Percentiles rank a stretch among this genome's conserved stretches.
phyloP scores from a whole-genome alignment of 305 asterid species.

The Solanum hybrid region DNA sequence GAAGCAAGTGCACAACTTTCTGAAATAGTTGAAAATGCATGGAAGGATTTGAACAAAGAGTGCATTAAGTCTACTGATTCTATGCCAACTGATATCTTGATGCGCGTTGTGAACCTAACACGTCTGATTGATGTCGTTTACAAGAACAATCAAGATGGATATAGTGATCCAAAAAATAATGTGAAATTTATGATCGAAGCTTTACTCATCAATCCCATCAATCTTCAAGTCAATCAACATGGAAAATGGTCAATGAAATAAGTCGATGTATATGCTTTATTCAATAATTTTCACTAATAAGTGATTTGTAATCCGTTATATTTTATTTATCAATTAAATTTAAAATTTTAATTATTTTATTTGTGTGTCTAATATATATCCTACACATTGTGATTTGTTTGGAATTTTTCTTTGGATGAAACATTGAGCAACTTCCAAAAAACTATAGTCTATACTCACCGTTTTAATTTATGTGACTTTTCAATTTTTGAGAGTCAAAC shows the following conservation, averaged over 20 bases:
- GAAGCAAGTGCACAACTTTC: neutral
- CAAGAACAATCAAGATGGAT: neutral
- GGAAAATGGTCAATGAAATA: neutral
- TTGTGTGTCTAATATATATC: neutral
- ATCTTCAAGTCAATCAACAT: neutral
- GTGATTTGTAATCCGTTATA: neutral
- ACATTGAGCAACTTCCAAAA: neutral
- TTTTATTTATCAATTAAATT: neutral
- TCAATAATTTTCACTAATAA: neutral
- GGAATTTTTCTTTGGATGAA: neutral
- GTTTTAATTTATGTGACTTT: too few relatives aligned
- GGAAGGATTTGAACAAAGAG: neutral
- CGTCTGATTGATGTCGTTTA: neutral
- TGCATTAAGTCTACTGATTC: neutral
- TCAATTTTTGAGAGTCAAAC: too few relatives aligned
- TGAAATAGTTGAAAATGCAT: neutral
- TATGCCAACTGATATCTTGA: neutral
- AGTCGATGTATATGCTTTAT: neutral
- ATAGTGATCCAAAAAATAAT: neutral
- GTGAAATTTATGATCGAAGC: neutral
- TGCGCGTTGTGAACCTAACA: neutral
- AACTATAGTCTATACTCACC: neutral
- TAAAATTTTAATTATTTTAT: neutral
- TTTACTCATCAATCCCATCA: neutral
- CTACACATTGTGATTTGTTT: neutral